A percentile compares a stretch with the other conserved stretches of the same genome.
phyloP scores from a whole-genome alignment of 306 rosid genomes.

The Cucurbita maxima region DNA sequence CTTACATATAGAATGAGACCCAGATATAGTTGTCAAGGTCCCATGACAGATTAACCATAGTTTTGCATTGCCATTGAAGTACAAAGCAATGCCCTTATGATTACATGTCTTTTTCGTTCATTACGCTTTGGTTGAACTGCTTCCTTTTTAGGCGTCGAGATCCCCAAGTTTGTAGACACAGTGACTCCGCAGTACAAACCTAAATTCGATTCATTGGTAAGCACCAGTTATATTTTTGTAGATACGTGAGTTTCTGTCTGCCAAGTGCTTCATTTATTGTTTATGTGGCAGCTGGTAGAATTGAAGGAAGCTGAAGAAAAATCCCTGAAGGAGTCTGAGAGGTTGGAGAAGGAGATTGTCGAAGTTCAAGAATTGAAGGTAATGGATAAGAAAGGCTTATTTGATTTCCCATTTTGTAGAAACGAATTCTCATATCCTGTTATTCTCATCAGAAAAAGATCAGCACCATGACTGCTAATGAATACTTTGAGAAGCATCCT shows the following conservation, averaged over 20 bases:
- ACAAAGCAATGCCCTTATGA: neutral
- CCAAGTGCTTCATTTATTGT: slow-evolving; percentile 2
- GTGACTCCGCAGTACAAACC: slow-evolving; percentile 87
- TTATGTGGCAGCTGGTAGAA: slow-evolving; percentile 53
- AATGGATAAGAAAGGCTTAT: neutral
- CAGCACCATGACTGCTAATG: slow-evolving; percentile 89
- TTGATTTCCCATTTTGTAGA: neutral
- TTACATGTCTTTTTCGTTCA: neutral
- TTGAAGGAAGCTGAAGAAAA: slow-evolving; percentile 80
- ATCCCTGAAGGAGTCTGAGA: slow-evolving; percentile 83
- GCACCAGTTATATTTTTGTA: slow-evolving; percentile 1
- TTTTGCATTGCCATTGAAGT: neutral
- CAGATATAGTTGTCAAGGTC: neutral
- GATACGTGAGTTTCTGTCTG: neutral
- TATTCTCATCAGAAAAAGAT: slow-evolving; percentile 47
- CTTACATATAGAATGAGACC: neutral
- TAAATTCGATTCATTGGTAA: slow-evolving; percentile 71
- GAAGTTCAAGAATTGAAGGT: slow-evolving; percentile 88
- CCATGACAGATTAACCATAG: neutral
- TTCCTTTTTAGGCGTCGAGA: slow-evolving; percentile 47
- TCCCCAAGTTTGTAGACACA: slow-evolving; percentile 89
- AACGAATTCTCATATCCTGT: slow-evolving; percentile 11
- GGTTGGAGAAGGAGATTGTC: slow-evolving; percentile 71
- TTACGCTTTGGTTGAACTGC: neutral
- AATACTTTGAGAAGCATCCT: slow-evolving; percentile 83